phyloP scores from a whole-genome alignment of 345 rosid species.

The Eucalyptus cladocalyx region DNA sequence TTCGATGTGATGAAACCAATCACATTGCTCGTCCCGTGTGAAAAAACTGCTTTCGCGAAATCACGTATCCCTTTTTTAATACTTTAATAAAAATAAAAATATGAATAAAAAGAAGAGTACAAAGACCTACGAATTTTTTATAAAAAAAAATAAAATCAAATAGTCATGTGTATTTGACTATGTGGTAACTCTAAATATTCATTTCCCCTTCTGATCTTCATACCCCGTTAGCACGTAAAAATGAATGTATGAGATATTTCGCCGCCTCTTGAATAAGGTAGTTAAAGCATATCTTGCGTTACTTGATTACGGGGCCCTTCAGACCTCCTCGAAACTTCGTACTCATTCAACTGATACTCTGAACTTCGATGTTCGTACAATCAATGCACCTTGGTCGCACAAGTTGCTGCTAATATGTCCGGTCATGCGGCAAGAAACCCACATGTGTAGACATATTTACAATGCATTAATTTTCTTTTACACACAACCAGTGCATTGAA shows the following conservation, averaged over 20 bases:
- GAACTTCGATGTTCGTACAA: background rate
- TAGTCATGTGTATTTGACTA: no score
- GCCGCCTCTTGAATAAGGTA: background rate
- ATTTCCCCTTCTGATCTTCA: background rate
- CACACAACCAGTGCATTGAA: background rate
- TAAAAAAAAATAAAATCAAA: no score
- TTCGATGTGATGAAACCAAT: background rate
- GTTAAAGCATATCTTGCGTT: background rate
- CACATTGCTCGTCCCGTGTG: background rate
- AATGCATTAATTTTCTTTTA: background rate
- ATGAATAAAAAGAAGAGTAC: no score
- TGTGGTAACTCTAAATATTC: background rate
- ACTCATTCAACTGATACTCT: background rate
- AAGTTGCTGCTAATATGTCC: background rate
- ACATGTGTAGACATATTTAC: background rate
- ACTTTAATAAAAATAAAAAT: no score
- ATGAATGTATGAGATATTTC: background rate
- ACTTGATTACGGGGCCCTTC: background rate
- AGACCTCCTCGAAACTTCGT: background rate
- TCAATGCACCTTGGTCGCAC: background rate
- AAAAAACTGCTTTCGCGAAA: background rate
- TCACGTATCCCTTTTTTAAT: background rate
- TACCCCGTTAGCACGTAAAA: fast-evolving
- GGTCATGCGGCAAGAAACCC: background rate
- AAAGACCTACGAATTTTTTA: no score